Conservation (phyloP, 2,329 filamentous ascomycete genomes). For the Davidsoniella eucalypti region DNA sequence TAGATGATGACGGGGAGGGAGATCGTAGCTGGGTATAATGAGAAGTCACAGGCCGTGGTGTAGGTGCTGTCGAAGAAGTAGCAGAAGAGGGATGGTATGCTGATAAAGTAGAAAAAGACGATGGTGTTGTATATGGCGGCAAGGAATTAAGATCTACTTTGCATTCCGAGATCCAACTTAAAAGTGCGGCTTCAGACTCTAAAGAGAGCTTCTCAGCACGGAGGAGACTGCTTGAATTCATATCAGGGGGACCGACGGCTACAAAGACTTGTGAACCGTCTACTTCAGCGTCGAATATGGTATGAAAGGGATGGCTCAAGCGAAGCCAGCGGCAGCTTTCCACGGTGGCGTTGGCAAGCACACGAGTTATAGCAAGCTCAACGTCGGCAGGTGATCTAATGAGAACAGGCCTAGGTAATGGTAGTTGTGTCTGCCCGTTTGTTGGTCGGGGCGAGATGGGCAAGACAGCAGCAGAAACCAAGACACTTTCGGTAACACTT, state of each 20-base stretch:
- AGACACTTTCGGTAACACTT: neutral
- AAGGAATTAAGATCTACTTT: neutral
- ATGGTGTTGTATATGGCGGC: neutral
- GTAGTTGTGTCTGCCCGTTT: neutral
- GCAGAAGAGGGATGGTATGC: neutral
- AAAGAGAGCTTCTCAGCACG: conserved; percentile 7
- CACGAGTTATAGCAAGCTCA: conserved; percentile 21
- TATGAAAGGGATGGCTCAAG: conserved; percentile 9
- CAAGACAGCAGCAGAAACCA: conserved; percentile 3
- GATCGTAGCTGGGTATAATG: neutral
- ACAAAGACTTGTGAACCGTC: conserved; percentile 10
- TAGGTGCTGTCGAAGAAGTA: neutral
- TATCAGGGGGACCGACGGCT: conserved; percentile 10
- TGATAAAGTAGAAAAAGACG: neutral
- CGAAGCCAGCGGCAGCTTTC: conserved; percentile 15
- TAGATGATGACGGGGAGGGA: neutral
- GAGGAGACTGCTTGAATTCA: conserved; percentile 7
- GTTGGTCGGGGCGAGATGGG: conserved; percentile 3
- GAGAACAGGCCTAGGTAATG: conserved; percentile 2
- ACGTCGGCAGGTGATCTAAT: conserved; percentile 13
- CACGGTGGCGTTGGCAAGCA: conserved; percentile 20
- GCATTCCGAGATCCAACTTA: conserved; percentile 10
- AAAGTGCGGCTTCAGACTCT: conserved; percentile 9
- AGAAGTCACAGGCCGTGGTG: neutral
- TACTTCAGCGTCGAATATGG: conserved; percentile 8